Evolutionary conservation across 2,329 filamentous ascomycete species (phyloP), one percentile per base, ranked within the genome.

Genomic region (Nemania bipapillata): DNA sequence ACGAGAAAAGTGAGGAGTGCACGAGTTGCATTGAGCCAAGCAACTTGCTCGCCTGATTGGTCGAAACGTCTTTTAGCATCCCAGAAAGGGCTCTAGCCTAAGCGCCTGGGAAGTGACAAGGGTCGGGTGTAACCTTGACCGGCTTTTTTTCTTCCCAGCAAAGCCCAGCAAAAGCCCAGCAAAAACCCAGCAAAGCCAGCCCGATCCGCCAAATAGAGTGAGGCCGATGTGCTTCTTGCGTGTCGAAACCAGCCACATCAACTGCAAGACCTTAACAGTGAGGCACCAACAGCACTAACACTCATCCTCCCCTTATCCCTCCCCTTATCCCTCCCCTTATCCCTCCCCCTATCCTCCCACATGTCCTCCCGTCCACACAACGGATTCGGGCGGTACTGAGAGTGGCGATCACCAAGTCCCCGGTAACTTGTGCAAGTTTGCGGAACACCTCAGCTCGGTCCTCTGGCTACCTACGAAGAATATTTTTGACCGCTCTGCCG

Each of bases 21-120:
- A 70, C 72, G 63, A 66, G 68, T 74, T n/a, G 72, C 70, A 72
- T 66, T 42, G 68, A 63, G 64, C 64, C 70, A 69, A 71, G 69
- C 63, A 65, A 30, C 65, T 58, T 32, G 42, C 22, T 26, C 15
- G 50, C 37, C 62, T 72, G 70, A 77, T 78, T 78, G 76, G 77
- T 42, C 55, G 45, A 50, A 45, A 64, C 45, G 65, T 50, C 71
- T 66, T 61, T 58, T 42, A 70, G 65, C 47, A 74, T 71, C 74
- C 74, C 70, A 72, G 74, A 73, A 73, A 73, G 73, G 73, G 71
- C 69, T 70, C 50, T 50, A 69, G 69, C 72, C 69, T 78, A 78
- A 78, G 77, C 77, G 77, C 77, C 75, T 70, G 70, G 52, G 62
- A 71, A 66, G 61, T 60, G 70, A 71, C 73, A 69, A 61, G 75